A percentile compares a stretch with the other conserved stretches of the same genome.
Evolutionary conservation across 2,329 filamentous ascomycete species (phyloP).

Genomic region (Davidsoniella eucalypti): DNA sequence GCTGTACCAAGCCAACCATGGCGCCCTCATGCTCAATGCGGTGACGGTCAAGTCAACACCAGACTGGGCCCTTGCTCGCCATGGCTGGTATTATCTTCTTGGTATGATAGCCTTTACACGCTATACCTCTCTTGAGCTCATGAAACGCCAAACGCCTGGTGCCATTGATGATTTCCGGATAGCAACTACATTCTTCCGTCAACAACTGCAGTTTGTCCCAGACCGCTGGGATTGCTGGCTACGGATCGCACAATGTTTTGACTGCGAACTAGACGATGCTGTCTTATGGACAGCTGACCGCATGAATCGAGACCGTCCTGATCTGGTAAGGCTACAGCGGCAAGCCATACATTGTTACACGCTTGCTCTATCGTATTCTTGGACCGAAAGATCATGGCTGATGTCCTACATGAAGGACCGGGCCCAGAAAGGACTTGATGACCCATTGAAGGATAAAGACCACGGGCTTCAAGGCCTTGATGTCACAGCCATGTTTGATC

Average conservation of each 20-base stretch:
- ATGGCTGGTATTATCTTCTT: slow-evolving; percentile 84
- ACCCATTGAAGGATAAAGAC: background rate
- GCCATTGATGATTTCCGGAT: slow-evolving; percentile 74
- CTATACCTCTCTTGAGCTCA: slow-evolving; percentile 54
- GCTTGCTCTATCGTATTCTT: slow-evolving; percentile 40
- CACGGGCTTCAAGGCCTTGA: slow-evolving; percentile 6
- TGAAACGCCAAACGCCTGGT: slow-evolving; percentile 58
- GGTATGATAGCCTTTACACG: slow-evolving; percentile 79
- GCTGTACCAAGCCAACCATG: slow-evolving; percentile 65
- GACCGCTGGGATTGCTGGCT: slow-evolving; percentile 88
- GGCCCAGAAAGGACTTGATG: background rate
- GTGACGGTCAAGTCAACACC: slow-evolving; percentile 45
- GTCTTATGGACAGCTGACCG: slow-evolving; percentile 84
- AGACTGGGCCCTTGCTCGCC: slow-evolving; percentile 56
- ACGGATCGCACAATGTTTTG: slow-evolving; percentile 69
- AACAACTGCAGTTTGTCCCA: slow-evolving; percentile 68
- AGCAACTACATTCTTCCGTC: slow-evolving; percentile 60
- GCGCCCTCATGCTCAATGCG: slow-evolving; percentile 57
- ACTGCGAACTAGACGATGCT: slow-evolving; percentile 73
- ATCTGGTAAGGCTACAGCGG: slow-evolving; percentile 60
- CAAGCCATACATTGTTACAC: slow-evolving; percentile 69
- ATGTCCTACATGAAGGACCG: slow-evolving; percentile 4
- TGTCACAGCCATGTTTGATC: slow-evolving; percentile 28
- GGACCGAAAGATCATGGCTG: slow-evolving; percentile 18
- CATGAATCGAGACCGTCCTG: slow-evolving; percentile 65